Evolutionary conservation across 192 early-diverging fungal species (phyloP).

Genomic region (Thamnidium elegans): DNA sequence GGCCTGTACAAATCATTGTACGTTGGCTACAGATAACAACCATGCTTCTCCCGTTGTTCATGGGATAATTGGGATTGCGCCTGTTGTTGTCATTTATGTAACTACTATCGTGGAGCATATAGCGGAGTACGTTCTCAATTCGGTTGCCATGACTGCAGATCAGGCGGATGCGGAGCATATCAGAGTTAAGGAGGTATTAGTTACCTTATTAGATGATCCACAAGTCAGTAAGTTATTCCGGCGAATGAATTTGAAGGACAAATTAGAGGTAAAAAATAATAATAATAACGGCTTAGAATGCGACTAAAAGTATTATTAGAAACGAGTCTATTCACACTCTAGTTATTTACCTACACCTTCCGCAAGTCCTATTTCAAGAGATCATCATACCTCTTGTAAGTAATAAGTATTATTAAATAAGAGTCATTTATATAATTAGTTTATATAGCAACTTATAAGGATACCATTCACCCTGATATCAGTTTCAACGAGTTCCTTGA

Average conservation of each 20-base stretch:
- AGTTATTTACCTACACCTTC: slow-evolving; percentile 15
- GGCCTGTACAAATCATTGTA: slow-evolving; percentile 51
- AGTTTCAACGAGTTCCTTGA: not conserved
- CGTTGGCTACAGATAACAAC: slow-evolving; percentile 40
- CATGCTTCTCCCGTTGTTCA: not conserved
- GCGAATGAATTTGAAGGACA: slow-evolving; percentile 43
- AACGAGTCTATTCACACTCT: not conserved
- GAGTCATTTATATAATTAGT: not conserved
- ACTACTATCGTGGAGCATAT: slow-evolving; percentile 57
- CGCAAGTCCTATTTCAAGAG: not conserved
- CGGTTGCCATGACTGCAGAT: slow-evolving; percentile 49
- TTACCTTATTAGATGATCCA: slow-evolving; percentile 47
- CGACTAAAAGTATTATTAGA: not conserved
- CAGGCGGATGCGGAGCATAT: slow-evolving; percentile 49
- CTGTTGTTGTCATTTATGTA: slow-evolving; percentile 51
- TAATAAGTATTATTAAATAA: not conserved
- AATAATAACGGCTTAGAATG: not conserved
- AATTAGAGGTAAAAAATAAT: slow-evolving; percentile 43
- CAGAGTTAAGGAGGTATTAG: slow-evolving; percentile 47
- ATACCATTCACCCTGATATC: not conserved
- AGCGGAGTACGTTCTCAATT: slow-evolving; percentile 52
- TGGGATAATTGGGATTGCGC: slow-evolving; percentile 23
- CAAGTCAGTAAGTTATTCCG: slow-evolving; percentile 47
- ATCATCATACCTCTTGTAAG: not conserved
- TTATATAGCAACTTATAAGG: slow-evolving; percentile 9